These are phyloP conservation scores for Ilex asprella DNA, from an alignment of 257 asterid species.

Conservation along the genomic window DNA sequence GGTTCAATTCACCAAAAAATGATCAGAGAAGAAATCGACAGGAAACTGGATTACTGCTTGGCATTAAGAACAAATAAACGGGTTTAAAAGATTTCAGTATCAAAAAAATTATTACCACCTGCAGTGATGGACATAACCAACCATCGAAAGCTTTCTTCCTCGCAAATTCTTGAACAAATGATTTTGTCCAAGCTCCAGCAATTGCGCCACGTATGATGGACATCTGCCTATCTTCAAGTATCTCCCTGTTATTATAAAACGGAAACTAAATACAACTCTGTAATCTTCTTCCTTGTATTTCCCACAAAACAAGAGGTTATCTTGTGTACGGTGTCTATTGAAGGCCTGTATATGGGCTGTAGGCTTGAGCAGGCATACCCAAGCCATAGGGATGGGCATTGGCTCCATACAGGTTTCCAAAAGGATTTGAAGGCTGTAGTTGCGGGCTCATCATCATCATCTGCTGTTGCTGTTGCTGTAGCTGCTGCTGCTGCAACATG, in stretches of 20 bases:
- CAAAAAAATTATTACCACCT: too few species aligned
- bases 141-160: too few species aligned
- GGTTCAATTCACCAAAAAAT: neutral
- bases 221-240: slow-evolving; percentile 7
- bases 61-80: too few species aligned
- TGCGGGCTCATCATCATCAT: slow-evolving; percentile 35
- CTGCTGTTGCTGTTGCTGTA: slow-evolving; percentile 37
- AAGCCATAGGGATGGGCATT: slow-evolving; percentile 30
- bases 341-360: slow-evolving; percentile 50
- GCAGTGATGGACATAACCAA: too few species aligned
- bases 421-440: slow-evolving; percentile 30
- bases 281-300: slow-evolving; percentile 9
- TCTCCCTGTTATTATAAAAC: slow-evolving; percentile 9
- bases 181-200: too few species aligned
- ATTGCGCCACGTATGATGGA: slow-evolving; percentile 20
- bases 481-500: slow-evolving; percentile 43
- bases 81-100: too few species aligned
- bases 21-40: too few species aligned
- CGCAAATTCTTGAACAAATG: too few species aligned
- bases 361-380: slow-evolving; percentile 45
- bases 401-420: slow-evolving; percentile 29
- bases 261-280: slow-evolving; percentile 2
- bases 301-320: slow-evolving; percentile 1
- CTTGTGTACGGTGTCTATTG: slow-evolving; percentile 14
- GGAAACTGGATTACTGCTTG: too few species aligned